A percentile compares a stretch with the other conserved stretches of the same genome.
Conservation (phyloP, 1,284 basidiomycete species). For the Naganishia albida region DNA sequence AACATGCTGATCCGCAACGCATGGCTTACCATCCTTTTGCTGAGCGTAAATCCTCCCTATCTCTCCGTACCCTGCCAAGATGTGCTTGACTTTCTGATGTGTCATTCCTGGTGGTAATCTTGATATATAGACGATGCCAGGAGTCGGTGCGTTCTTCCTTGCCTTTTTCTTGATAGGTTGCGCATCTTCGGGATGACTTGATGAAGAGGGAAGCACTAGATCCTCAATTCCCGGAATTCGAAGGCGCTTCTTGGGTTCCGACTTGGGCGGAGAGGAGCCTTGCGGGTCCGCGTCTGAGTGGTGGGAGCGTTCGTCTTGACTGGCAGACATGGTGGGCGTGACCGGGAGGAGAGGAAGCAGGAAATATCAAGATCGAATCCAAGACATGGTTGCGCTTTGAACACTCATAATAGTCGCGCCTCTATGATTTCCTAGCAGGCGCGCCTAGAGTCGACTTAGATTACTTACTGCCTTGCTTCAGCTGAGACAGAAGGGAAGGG, state of each 20-base stretch:
- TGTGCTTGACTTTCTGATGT: constrained; percentile 90
- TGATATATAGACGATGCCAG: constrained; percentile 92
- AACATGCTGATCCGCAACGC: not conserved
- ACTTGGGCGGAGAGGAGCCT: not conserved
- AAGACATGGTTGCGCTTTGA: not conserved
- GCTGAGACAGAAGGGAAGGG: not conserved
- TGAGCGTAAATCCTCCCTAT: constrained; percentile 84
- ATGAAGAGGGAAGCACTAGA: constrained; percentile 5
- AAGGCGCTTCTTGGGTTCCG: constrained; percentile 14
- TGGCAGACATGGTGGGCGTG: not conserved
- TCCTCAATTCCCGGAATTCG: constrained; percentile 23
- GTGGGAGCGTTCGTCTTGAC: not conserved
- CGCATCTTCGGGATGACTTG: constrained; percentile 1
- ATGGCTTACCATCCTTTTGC: constrained; percentile 66
- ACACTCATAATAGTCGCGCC: not conserved
- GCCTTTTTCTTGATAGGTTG: constrained; percentile 36
- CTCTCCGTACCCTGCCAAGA: constrained; percentile 81
- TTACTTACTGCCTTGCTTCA: no score
- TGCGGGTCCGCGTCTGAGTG: not conserved
- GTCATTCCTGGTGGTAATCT: constrained; percentile 99
- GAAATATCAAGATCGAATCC: no score
- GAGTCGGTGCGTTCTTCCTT: constrained; percentile 41
- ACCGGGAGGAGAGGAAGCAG: no score
- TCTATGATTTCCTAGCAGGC: not conserved
- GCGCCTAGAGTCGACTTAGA: not conserved